Evolutionary conservation across 768 basidiomycete genomes (phyloP).

Genomic region (Phylloporus sp.): DNA sequence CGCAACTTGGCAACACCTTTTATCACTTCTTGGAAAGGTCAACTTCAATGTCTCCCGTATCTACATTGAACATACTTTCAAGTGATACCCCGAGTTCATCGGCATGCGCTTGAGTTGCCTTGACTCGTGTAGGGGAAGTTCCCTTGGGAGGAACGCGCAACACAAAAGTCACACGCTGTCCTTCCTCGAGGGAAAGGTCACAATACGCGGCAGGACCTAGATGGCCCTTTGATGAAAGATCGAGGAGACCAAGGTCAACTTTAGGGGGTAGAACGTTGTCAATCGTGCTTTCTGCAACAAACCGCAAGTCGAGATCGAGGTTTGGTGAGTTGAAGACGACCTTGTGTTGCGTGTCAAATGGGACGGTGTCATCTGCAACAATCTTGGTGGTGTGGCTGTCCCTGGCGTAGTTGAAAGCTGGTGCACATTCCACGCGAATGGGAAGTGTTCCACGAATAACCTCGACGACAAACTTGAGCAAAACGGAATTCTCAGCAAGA

Average conservation of each 20-base stretch:
- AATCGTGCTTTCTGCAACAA: constrained; percentile 55
- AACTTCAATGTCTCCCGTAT: neutral
- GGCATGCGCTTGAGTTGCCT: constrained; percentile 38
- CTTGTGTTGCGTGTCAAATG: constrained; percentile 45
- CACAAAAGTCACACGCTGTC: constrained; percentile 88
- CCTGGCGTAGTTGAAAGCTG: constrained; percentile 94
- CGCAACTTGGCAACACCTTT: constrained; percentile 43
- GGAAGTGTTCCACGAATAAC: constrained; percentile 82
- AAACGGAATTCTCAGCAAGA: neutral
- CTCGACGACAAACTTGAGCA: constrained; percentile 24
- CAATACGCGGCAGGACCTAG: constrained; percentile 61
- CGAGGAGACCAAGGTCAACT: constrained; percentile 56
- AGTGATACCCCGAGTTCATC: constrained; percentile 44
- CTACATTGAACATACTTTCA: constrained; percentile 32
- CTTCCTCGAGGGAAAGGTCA: constrained; percentile 67
- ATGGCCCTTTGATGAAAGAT: constrained; percentile 69
- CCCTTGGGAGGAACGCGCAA: constrained; percentile 64
- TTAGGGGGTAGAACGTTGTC: constrained; percentile 49
- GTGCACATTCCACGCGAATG: constrained; percentile 84
- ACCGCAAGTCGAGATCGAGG: constrained; percentile 73
- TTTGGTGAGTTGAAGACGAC: constrained; percentile 57
- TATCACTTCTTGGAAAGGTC: constrained; percentile 35
- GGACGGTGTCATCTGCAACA: constrained; percentile 45
- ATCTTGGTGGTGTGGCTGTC: constrained; percentile 64
- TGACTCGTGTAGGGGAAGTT: constrained; percentile 6